A percentile compares a stretch with the other conserved stretches of the same genome.
These are phyloP conservation scores for Parachaetomium inaequale DNA, from an alignment of 495 filamentous ascomycete genomes.

Conservation along the genomic window DNA sequence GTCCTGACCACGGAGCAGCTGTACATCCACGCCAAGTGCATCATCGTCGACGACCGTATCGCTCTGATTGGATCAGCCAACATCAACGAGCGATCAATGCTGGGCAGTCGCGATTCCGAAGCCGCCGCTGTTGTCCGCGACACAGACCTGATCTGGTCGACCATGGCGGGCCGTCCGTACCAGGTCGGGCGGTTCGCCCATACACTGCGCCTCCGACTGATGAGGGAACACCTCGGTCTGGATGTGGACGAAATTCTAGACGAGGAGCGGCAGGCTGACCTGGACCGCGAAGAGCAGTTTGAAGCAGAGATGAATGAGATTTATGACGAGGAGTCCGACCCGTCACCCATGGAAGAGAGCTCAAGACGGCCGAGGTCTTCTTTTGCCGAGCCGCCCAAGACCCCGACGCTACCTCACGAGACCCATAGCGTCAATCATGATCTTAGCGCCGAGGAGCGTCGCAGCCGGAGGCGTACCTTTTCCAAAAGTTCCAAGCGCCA, in stretches of 20 bases:
- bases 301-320: conserved; percentile 54
- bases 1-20: conserved; percentile 91
- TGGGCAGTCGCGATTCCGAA: conserved; percentile 88
- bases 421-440: conserved; percentile 81
- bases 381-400: conserved; percentile 12
- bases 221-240: conserved; percentile 94
- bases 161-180: conserved; percentile 85
- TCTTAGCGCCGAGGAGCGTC: conserved; percentile 63
- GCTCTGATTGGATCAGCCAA: conserved; percentile 97
- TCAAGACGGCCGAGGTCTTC: conserved; percentile 22
- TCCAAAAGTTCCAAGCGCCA: conserved; percentile 47
- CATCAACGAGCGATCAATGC: conserved; percentile 97
- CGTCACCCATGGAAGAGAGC: conserved; percentile 30
- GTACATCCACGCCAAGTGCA: conserved; percentile 97
- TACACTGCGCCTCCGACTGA: conserved; percentile 85
- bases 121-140: conserved; percentile 88
- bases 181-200: conserved; percentile 90
- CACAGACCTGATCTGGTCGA: conserved; percentile 88
- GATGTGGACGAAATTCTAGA: conserved; percentile 90
- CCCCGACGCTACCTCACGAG: conserved; percentile 16
- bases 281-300: conserved; percentile 47
- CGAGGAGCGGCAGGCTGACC: conserved; percentile 62
- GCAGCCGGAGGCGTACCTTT: conserved; percentile 40
- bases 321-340: conserved; percentile 41
- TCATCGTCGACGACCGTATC: conserved; percentile 91